Conservation (phyloP, 805 yeast genomes). For the Candida parachauliodes region DNA sequence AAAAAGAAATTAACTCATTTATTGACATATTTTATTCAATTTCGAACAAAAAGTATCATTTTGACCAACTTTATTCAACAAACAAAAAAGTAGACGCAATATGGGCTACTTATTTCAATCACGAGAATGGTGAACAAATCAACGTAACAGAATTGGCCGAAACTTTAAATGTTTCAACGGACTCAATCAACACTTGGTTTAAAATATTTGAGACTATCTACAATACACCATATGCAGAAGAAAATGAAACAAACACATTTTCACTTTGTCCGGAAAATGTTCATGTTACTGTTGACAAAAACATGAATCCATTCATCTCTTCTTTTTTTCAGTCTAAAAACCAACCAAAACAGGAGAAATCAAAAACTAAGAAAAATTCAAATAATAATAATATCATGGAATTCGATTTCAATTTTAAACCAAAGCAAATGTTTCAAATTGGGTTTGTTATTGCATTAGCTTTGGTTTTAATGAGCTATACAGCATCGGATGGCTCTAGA, state of each 20-base stretch:
- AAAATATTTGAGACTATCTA: conserved; percentile 25
- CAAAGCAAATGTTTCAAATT: conserved; percentile 25
- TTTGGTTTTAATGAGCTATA: neutral
- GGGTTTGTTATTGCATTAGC: conserved; percentile 28
- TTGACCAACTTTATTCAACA: conserved; percentile 26
- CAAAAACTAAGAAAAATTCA: conserved; percentile 9
- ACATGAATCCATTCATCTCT: conserved; percentile 4
- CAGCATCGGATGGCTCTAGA: conserved; percentile 15
- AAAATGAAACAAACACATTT: conserved; percentile 17
- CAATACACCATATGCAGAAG: conserved; percentile 21
- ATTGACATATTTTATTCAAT: conserved; percentile 25
- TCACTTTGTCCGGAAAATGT: conserved; percentile 27
- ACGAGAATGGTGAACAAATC: conserved; percentile 16
- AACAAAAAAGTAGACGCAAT: conserved; percentile 22
- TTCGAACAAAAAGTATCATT: conserved; percentile 21
- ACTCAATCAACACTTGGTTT: conserved; percentile 25
- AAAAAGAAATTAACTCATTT: conserved; percentile 3
- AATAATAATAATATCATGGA: conserved; percentile 11
- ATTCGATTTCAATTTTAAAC: conserved; percentile 23
- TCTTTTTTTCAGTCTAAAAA: conserved; percentile 5
- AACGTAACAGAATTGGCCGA: conserved; percentile 5
- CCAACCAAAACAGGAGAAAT: conserved; percentile 3
- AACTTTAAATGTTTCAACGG: conserved; percentile 5
- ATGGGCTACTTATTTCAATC: conserved; percentile 14
- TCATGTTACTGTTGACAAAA: conserved; percentile 11